Evolutionary conservation across 352 stramenopile genomes (phyloP).

Genomic region (Phytophthora nicotianae): DNA sequence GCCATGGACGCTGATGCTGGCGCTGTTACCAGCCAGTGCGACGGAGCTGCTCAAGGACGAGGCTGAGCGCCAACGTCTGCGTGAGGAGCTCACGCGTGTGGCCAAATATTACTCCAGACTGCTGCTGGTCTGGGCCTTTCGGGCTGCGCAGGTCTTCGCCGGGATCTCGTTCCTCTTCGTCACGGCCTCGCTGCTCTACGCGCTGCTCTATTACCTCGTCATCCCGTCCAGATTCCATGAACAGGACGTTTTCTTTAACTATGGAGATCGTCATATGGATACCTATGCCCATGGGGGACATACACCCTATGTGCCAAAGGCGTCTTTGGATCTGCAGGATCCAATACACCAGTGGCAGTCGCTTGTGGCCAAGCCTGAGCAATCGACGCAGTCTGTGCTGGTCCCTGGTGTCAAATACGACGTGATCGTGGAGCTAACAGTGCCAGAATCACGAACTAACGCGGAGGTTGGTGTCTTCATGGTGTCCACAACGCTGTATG

Average conservation of each 20-base stretch:
- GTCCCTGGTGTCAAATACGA: conserved; percentile 80
- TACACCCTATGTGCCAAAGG: conserved; percentile 39
- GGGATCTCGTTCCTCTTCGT: conserved; percentile 53
- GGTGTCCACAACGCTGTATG: conserved; percentile 55
- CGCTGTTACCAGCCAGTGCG: conserved; percentile 51
- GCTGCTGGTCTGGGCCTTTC: conserved; percentile 43
- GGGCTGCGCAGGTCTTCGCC: conserved; percentile 40
- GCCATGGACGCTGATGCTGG: conserved; percentile 58
- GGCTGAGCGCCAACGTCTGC: conserved; percentile 49
- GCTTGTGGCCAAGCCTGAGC: conserved; percentile 28
- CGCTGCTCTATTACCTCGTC: conserved; percentile 74
- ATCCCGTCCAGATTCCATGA: conserved; percentile 82
- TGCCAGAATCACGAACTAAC: conserved; percentile 69
- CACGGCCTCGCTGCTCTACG: conserved; percentile 69
- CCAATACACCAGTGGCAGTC: conserved; percentile 67
- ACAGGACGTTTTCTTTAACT: conserved; percentile 80
- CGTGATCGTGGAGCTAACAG: conserved; percentile 72
- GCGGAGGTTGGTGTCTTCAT: conserved; percentile 83
- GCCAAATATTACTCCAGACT: conserved; percentile 37
- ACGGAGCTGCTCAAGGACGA: conserved; percentile 55
- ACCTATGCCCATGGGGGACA: conserved; percentile 16
- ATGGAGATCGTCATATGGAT: conserved; percentile 54
- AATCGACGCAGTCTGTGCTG: conserved; percentile 39
- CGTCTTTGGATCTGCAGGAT: conserved; percentile 61
- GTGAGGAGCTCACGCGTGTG: conserved; percentile 43